Evolutionary conservation across 2,329 filamentous ascomycete genomes (phyloP).

Genomic region (Diaporthe citrichinensis): DNA sequence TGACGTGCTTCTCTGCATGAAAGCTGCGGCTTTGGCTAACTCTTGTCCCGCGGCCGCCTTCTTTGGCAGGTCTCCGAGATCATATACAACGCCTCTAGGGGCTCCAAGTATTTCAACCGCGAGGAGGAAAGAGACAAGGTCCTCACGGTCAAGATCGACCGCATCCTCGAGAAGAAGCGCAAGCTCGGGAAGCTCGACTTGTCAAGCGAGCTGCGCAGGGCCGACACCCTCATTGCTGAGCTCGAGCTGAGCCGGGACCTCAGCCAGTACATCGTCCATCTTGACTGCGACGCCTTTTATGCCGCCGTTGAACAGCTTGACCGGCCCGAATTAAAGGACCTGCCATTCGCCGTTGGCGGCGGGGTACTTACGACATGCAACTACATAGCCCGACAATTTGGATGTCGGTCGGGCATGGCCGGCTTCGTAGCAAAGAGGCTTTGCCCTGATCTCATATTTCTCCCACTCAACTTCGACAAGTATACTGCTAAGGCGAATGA

Average conservation of each 20-base stretch:
- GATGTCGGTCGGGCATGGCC: slow-evolving; percentile 95
- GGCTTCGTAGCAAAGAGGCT: slow-evolving; percentile 95
- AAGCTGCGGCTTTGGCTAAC: neutral
- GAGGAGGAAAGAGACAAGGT: slow-evolving; percentile 87
- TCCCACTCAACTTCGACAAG: slow-evolving; percentile 91
- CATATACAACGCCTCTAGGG: slow-evolving; percentile 97
- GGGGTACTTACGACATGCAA: slow-evolving; percentile 80
- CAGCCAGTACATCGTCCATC: slow-evolving; percentile 87
- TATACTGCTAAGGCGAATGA: slow-evolving; percentile 93
- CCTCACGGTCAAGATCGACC: slow-evolving; percentile 87
- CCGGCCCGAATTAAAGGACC: slow-evolving; percentile 84
- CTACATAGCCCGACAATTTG: slow-evolving; percentile 90
- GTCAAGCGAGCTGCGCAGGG: slow-evolving; percentile 78
- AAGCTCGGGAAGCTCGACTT: slow-evolving; percentile 84
- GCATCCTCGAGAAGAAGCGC: slow-evolving; percentile 81
- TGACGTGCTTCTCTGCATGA: neutral
- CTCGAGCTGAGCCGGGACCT: slow-evolving; percentile 86
- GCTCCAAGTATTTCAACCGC: slow-evolving; percentile 95
- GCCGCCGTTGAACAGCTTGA: slow-evolving; percentile 92
- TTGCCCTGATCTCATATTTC: slow-evolving; percentile 85
- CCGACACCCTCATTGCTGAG: slow-evolving; percentile 85
- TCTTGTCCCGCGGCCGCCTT: neutral
- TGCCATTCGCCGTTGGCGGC: slow-evolving; percentile 91
- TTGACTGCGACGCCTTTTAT: slow-evolving; percentile 98
- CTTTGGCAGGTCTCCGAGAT: slow-evolving; percentile 84